Evolutionary conservation across 2,329 filamentous ascomycete species (phyloP), one percentile per base, ranked within the genome.

Genomic region (Fusarium setosum): DNA sequence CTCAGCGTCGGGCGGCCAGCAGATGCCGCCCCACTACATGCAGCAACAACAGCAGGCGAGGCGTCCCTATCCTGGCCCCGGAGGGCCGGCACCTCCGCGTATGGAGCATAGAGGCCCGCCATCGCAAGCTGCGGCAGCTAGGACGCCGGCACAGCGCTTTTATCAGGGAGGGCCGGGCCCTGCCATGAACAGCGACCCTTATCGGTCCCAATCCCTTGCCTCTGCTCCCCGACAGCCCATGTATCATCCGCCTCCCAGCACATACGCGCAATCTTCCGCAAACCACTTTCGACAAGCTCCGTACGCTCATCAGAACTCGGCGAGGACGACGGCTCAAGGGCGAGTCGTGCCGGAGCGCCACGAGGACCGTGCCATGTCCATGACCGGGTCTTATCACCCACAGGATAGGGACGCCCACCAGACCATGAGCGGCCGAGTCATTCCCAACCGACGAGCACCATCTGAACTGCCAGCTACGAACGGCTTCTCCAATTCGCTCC

Each of bases 301-400:
- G 26, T 95, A 80, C 56, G 70, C 93, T 74, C 88, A 89, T 69
- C 82, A 80, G 65, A 83, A 86, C 55, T 86, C 88, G 70, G 90
- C 93, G 3, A 86, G 91, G 63, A 97, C 93, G 47, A 99, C 96
- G 4, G 93, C 94, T 9, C 94, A 97, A 76, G 96, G 96, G 29
- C 88, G 96, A 61, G 84, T 96, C 32, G 94, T 99, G 9, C 96
- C 96, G 2, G 94, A 97, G 75, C 89, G 95, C 53, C 92, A 94
- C 63, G 93, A 96, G 72, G 95, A 98, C 77, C 88, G 96, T 58
- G 90, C 96, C 65, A 98, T 98, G 96, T 97, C 95, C 42, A 91
- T 99, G 90, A 96, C 91, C 6, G 93, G 92, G 10, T 92, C 77
- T 18, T 84, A 81, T 61, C 76, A 93, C 69, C 85, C 90, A 4